phyloP scores from a whole-genome alignment of 2,329 filamentous ascomycete species.

The Sporothrix pseudoabietina region DNA sequence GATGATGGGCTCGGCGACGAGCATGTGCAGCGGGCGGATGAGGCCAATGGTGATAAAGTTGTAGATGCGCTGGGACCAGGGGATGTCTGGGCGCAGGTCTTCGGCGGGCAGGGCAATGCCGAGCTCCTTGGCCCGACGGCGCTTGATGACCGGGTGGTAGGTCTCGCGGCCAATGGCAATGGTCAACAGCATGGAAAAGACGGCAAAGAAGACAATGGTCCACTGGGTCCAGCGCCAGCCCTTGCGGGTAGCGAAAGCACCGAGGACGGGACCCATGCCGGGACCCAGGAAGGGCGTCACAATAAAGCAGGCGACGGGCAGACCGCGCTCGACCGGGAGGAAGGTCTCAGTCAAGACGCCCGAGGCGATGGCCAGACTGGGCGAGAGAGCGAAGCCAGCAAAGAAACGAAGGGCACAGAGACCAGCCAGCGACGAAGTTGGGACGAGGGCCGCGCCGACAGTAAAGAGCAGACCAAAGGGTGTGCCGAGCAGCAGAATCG shows the following conservation, averaged over 20 bases:
- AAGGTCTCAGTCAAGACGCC: slow-evolving; percentile 56
- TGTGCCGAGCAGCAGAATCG: slow-evolving; percentile 53
- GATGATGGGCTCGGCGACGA: slow-evolving; percentile 65
- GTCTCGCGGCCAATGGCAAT: slow-evolving; percentile 56
- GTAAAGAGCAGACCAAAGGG: slow-evolving; percentile 58
- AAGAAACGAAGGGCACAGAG: slow-evolving; percentile 60
- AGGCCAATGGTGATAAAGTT: slow-evolving; percentile 49
- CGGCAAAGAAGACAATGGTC: slow-evolving; percentile 52
- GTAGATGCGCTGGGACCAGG: slow-evolving; percentile 38
- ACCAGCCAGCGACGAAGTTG: slow-evolving; percentile 48
- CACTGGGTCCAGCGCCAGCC: slow-evolving; percentile 59
- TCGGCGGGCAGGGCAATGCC: slow-evolving; percentile 36
- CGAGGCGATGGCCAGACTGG: slow-evolving; percentile 52
- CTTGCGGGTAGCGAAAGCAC: slow-evolving; percentile 51
- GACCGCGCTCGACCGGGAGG: slow-evolving; percentile 46
- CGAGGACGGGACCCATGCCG: slow-evolving; percentile 53
- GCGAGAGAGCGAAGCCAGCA: slow-evolving; percentile 55
- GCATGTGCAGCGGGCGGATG: slow-evolving; percentile 58
- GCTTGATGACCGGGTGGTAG: slow-evolving; percentile 55
- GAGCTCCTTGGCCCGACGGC: slow-evolving; percentile 44
- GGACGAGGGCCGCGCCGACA: slow-evolving; percentile 55
- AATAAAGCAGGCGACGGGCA: slow-evolving; percentile 50
- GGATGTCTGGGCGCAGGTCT: slow-evolving; percentile 34
- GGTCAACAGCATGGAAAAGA: slow-evolving; percentile 43
- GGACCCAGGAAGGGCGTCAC: slow-evolving; percentile 58